Evolutionary conservation across 169 alveolate species (phyloP).

Genomic region (Cryptosporidium tyzzeri): DNA sequence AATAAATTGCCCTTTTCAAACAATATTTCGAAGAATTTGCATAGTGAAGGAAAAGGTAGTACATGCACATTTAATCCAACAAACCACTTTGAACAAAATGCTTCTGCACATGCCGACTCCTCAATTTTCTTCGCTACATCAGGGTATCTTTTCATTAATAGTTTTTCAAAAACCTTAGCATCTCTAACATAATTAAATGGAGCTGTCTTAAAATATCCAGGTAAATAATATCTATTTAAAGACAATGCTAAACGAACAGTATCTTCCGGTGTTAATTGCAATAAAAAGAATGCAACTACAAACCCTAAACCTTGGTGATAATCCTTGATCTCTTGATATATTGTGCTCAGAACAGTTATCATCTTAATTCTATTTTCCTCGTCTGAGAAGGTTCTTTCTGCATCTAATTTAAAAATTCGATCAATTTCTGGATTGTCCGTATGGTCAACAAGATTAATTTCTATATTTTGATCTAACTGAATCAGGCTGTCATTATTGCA

Average conservation of each 20-base stretch:
- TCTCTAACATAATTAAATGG: slow-evolving; percentile 82
- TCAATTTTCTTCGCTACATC: slow-evolving; percentile 69
- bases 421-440: slow-evolving; percentile 76
- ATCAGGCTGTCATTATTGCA: neutral
- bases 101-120: slow-evolving; percentile 80
- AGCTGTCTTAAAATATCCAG: slow-evolving; percentile 81
- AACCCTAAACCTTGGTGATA: slow-evolving; percentile 83
- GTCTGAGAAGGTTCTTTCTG: slow-evolving; percentile 79
- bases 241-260: slow-evolving; percentile 75
- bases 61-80: slow-evolving; percentile 82
- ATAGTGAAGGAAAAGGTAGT: slow-evolving; percentile 79
- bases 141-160: slow-evolving; percentile 69
- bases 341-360: slow-evolving; percentile 69
- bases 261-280: slow-evolving; percentile 77
- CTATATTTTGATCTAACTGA: slow-evolving; percentile 7
- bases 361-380: slow-evolving; percentile 70
- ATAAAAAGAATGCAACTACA: slow-evolving; percentile 78
- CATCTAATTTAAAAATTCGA: slow-evolving; percentile 79
- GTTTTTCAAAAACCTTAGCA: slow-evolving; percentile 79
- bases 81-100: slow-evolving; percentile 82
- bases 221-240: slow-evolving; percentile 79
- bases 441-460: slow-evolving; percentile 32
- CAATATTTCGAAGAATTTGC: slow-evolving; percentile 77
- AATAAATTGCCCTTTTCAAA: slow-evolving; percentile 73
- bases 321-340: slow-evolving; percentile 77